Percentiles rank a stretch among this genome's conserved stretches.
Conservation (phyloP, 345 rosid species). For the Kernera saxatilis region DNA sequence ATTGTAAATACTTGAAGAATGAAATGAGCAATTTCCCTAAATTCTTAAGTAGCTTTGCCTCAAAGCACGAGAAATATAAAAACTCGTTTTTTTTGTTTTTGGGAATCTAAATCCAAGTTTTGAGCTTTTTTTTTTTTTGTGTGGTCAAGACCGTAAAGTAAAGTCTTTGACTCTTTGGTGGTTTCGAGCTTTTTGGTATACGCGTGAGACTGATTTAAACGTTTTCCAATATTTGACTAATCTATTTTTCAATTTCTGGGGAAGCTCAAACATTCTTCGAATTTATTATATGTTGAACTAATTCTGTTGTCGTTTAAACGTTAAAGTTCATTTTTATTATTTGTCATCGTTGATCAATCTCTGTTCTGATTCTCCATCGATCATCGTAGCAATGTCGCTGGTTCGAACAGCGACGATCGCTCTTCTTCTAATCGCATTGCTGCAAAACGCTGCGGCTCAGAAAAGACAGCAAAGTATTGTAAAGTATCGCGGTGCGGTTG, state of each 20-base stretch:
- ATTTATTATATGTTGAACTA: neutral
- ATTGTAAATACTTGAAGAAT: too few relatives aligned
- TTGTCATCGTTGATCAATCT: neutral
- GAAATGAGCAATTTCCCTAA: too few relatives aligned
- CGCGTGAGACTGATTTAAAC: constrained; percentile 1
- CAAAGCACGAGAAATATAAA: neutral
- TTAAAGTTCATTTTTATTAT: neutral
- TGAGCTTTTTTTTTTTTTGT: neutral
- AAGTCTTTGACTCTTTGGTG: neutral
- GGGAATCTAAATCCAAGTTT: neutral
- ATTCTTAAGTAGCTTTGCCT: neutral
- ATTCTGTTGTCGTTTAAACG: neutral
- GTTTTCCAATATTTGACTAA: neutral
- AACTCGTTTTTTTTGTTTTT: neutral
- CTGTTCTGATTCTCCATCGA: neutral
- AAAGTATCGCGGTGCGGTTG: constrained; percentile 41
- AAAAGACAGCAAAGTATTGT: constrained; percentile 29
- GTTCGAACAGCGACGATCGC: constrained; percentile 5
- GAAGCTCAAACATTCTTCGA: neutral
- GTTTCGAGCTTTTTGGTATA: neutral
- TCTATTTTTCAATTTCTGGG: neutral
- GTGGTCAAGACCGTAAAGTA: neutral
- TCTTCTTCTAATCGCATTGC: constrained; percentile 13
- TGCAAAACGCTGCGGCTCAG: constrained; percentile 5
- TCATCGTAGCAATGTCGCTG: constrained; percentile 7